Evolutionary conservation across 441 rosid genomes (phyloP).

Genomic region (Metrosideros polymorpha): DNA sequence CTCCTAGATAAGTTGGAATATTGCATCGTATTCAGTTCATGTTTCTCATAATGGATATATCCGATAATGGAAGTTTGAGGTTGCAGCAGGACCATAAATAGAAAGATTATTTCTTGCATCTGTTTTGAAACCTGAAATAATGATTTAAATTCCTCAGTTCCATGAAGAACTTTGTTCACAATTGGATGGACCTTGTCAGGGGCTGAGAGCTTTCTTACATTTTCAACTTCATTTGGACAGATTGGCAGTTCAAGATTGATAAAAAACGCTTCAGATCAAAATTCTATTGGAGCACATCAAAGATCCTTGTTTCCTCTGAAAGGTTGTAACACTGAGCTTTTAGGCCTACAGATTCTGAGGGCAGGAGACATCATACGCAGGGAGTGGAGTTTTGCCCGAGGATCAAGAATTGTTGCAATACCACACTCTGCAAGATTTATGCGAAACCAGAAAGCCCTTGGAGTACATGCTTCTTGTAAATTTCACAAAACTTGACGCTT

Average conservation of each 20-base stretch:
- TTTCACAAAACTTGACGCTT: neutral
- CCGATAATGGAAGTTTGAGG: neutral
- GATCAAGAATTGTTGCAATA: slow-evolving; percentile 31
- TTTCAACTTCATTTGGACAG: slow-evolving; percentile 24
- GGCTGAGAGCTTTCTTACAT: slow-evolving; percentile 11
- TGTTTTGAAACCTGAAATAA: neutral
- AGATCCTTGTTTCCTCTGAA: slow-evolving; percentile 14
- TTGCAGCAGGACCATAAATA: neutral
- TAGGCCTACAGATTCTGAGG: slow-evolving; percentile 20
- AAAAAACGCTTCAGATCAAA: neutral
- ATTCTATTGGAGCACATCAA: slow-evolving; percentile 10
- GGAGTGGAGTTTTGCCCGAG: slow-evolving; percentile 52
- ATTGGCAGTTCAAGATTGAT: slow-evolving; percentile 22
- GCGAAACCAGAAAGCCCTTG: slow-evolving; percentile 17
- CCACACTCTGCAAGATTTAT: slow-evolving; percentile 15
- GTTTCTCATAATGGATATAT: neutral
- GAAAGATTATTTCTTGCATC: neutral
- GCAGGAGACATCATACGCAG: slow-evolving; percentile 11
- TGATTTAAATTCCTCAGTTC: neutral
- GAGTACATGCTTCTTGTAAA: slow-evolving; percentile 71
- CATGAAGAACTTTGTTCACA: neutral
- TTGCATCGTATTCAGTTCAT: neutral
- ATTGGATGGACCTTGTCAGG: neutral
- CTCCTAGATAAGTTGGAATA: neutral
- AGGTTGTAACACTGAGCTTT: slow-evolving; percentile 12